A percentile compares a stretch with the other conserved stretches of the same genome.
These are phyloP conservation scores for Russula compacta DNA, from an alignment of 768 basidiomycete species.

Conservation along the genomic window DNA sequence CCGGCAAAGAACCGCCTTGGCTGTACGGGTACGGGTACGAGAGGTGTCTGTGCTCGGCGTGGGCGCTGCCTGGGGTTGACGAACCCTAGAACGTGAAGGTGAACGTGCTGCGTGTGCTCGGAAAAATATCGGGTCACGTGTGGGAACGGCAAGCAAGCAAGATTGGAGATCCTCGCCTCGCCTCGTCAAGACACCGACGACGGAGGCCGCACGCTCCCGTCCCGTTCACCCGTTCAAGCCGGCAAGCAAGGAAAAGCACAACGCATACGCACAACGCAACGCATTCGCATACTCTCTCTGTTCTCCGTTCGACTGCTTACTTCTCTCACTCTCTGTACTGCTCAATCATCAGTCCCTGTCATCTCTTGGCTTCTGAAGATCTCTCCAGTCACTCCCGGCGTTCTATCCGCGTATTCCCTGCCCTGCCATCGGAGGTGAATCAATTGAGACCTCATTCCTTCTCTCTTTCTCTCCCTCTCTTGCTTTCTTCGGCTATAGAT, in stretches of 20 bases:
- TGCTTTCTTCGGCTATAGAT: background rate
- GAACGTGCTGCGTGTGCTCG: background rate
- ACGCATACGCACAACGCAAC: background rate
- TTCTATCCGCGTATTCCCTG: background rate
- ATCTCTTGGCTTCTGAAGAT: background rate
- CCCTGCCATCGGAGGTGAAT: constrained; percentile 5
- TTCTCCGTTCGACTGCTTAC: background rate
- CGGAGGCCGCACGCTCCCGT: background rate
- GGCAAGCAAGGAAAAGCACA: background rate
- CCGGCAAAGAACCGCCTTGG: background rate
- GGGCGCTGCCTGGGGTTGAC: too few species aligned
- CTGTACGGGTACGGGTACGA: too few species aligned
- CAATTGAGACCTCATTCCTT: background rate
- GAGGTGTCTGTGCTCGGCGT: too few species aligned
- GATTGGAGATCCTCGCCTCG: background rate
- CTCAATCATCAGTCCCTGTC: background rate
- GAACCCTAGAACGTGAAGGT: background rate
- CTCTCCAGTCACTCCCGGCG: background rate
- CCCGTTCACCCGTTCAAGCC: background rate
- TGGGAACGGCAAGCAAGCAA: background rate
- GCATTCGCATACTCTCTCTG: too few species aligned
- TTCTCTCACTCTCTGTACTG: background rate
- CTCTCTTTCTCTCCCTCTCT: background rate
- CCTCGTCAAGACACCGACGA: background rate
- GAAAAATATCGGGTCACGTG: constrained; percentile 16